Percentiles rank a stretch among this genome's conserved stretches.
Conservation (phyloP, 2,329 filamentous ascomycete genomes). For the Claviceps maximensis region DNA sequence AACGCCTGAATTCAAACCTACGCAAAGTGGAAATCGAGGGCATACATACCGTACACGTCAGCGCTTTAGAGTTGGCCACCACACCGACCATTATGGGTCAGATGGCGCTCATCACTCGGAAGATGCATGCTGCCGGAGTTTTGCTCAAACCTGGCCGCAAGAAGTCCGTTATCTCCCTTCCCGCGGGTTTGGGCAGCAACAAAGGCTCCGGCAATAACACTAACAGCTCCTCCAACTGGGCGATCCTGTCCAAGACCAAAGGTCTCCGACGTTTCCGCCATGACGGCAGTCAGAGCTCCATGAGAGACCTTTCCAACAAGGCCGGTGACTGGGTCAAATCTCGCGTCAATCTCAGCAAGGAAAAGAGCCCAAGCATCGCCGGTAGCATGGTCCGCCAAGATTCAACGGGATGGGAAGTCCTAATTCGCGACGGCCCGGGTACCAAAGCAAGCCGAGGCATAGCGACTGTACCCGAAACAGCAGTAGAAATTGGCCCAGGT, state of each 20-base stretch:
- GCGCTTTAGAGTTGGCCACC: slow-evolving; percentile 35
- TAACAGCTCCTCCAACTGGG: slow-evolving; percentile 1
- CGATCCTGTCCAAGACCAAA: slow-evolving; percentile 5
- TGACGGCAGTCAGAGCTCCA: slow-evolving; percentile 7
- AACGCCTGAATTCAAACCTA: slow-evolving; percentile 30
- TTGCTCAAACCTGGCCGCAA: slow-evolving; percentile 8
- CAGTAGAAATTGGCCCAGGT: slow-evolving; percentile 5
- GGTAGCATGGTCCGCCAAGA: not conserved
- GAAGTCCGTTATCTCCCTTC: slow-evolving; percentile 4
- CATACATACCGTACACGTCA: slow-evolving; percentile 25
- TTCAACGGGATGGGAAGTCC: not conserved
- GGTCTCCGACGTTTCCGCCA: slow-evolving; percentile 6
- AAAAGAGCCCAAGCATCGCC: slow-evolving; percentile 4
- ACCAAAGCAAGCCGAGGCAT: slow-evolving; percentile 1
- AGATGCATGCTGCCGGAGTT: slow-evolving; percentile 12
- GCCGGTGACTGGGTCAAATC: slow-evolving; percentile 16
- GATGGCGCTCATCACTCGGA: slow-evolving; percentile 26
- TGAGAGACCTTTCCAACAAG: slow-evolving; percentile 14
- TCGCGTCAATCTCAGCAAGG: slow-evolving; percentile 10
- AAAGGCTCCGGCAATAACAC: not conserved
- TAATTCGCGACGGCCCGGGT: not conserved
- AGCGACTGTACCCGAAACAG: slow-evolving; percentile 3
- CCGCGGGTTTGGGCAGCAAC: not conserved
- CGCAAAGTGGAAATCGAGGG: slow-evolving; percentile 23
- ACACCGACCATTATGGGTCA: slow-evolving; percentile 37